phyloP scores from a whole-genome alignment of 2,329 filamentous ascomycete genomes.

The Alternaria ethzedia region DNA sequence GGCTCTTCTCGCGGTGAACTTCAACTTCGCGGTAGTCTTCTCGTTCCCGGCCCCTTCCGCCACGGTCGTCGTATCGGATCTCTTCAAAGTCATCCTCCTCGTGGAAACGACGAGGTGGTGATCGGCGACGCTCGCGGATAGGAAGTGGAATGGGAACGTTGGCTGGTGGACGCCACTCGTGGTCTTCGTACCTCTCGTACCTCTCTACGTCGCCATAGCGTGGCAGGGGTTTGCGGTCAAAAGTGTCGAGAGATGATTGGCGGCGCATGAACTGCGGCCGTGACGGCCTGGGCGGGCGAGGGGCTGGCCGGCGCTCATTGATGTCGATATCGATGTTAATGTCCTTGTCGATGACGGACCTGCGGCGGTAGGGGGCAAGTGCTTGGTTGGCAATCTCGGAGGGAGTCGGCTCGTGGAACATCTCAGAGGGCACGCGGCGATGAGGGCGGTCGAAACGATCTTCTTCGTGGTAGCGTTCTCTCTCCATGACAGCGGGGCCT shows the following conservation, averaged over 20 bases:
- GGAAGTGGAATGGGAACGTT: constrained; percentile 75
- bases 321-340: constrained; percentile 55
- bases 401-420: constrained; percentile 56
- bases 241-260: constrained; percentile 89
- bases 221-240: constrained; percentile 74
- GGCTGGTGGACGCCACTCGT: constrained; percentile 68
- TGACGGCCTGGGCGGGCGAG: constrained; percentile 63
- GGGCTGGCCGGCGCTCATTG: constrained; percentile 50
- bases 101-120: constrained; percentile 60
- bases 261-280: constrained; percentile 76
- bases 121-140: constrained; percentile 56
- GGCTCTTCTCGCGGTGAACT: constrained; percentile 55
- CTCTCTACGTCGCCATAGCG: constrained; percentile 64
- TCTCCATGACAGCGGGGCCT: constrained; percentile 48
- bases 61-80: constrained; percentile 53
- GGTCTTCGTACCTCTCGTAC: constrained; percentile 21
- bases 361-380: constrained; percentile 65
- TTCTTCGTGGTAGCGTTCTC: constrained; percentile 63
- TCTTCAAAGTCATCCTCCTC: constrained; percentile 73
- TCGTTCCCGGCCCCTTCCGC: constrained; percentile 31
- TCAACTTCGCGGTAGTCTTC: constrained; percentile 59
- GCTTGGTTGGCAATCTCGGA: constrained; percentile 58
- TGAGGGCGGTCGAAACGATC: constrained; percentile 53
- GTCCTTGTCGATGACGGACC: constrained; percentile 64
- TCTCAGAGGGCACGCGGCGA: constrained; percentile 50